Base-by-base conservation (phyloP, 2,329 filamentous ascomycete species). In the Dactylellina cionopaga region DNA sequence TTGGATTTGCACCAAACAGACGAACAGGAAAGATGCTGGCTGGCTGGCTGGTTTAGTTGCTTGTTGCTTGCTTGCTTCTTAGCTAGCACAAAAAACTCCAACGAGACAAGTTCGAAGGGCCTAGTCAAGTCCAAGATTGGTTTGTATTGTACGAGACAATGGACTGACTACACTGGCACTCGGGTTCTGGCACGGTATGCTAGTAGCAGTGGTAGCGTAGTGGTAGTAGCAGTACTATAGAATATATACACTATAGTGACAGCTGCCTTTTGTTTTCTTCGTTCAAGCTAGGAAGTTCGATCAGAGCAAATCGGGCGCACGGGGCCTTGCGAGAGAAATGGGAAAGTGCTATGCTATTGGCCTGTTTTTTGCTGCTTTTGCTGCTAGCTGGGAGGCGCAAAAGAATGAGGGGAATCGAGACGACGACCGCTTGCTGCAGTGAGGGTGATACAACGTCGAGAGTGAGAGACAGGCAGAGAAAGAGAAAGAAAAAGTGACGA, bases 211-310 rank as follows among this genome's bases (percentile, higher is more conserved):
- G 11, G 35, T 35, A n/a, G n/a, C n/a, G n/a, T n/a, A n/a, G n/a
- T n/a, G n/a, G n/a, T n/a, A n/a, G n/a, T n/a, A n/a, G 11, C 3
- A 41, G n/a, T 13, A n/a, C 13, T 13, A 41, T 13, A 5, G 35
- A 17, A 13, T 17, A n/a, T 5, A 5, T 41, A 17, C 19, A 41
- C 35, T 13, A 3, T 41, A 41, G 41, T 49, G 47, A 65, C 47
- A 71, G 66, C 66, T 71, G 66, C 66, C 66, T 71, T 71, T 71
- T 59, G 66, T 41, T 52, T 63, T 39, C 46, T 27, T 63, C 55
- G 59, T 52, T 71, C 66, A 51, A 63, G 66, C 66, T 71, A 71
- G 66, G 66, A 71, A 71, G 66, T 56, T 71, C 49, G 66, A 63
- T 63, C 49, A 71, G 66, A 71, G 64, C 46, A 41, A 59, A 35